A percentile compares a stretch with the other conserved stretches of the same genome.
These are phyloP conservation scores for Thermomucor indicae-seudaticae DNA, from an alignment of 371 early-diverging fungal genomes.

Conservation along the genomic window DNA sequence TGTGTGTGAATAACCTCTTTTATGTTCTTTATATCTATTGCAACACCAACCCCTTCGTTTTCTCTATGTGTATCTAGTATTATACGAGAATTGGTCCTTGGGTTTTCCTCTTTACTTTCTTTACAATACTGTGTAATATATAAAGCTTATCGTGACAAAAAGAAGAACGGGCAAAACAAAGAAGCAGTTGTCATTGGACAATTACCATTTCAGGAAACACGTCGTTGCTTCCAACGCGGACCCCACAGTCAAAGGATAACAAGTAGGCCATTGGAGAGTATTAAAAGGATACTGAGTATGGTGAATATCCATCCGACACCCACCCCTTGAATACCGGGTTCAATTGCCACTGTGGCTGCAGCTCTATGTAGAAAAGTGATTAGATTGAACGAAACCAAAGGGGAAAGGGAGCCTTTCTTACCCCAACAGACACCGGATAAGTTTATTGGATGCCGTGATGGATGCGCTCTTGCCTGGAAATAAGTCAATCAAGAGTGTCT, in stretches of 20 bases:
- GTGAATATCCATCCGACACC: slow-evolving; percentile 37
- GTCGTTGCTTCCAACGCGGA: slow-evolving; percentile 4
- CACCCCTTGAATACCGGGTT: slow-evolving; percentile 26
- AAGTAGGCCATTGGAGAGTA: slow-evolving; percentile 3
- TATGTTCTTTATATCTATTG: slow-evolving; percentile 3
- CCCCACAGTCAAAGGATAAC: slow-evolving; percentile 2
- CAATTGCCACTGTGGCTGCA: slow-evolving; percentile 21
- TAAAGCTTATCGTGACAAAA: slow-evolving; percentile 2
- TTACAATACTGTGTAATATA: too few species aligned
- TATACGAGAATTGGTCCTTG: too few species aligned
- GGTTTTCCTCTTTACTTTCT: too few species aligned
- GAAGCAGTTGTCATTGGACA: too few species aligned
- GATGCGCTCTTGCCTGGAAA: slow-evolving; percentile 39
- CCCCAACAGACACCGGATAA: slow-evolving; percentile 38
- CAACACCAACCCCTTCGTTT: background rate
- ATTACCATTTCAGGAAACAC: too few species aligned
- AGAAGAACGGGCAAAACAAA: background rate
- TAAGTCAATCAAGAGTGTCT: slow-evolving; percentile 31
- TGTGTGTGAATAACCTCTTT: slow-evolving; percentile 7
- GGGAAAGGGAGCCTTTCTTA: slow-evolving; percentile 1
- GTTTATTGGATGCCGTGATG: slow-evolving; percentile 40
- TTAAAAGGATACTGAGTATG: slow-evolving; percentile 17
- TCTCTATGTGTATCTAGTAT: background rate
- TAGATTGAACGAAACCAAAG: background rate
- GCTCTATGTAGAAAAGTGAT: slow-evolving; percentile 10